Evolutionary conservation across 1,284 basidiomycete species (phyloP).

Genomic region (Volvariella surrecta): DNA sequence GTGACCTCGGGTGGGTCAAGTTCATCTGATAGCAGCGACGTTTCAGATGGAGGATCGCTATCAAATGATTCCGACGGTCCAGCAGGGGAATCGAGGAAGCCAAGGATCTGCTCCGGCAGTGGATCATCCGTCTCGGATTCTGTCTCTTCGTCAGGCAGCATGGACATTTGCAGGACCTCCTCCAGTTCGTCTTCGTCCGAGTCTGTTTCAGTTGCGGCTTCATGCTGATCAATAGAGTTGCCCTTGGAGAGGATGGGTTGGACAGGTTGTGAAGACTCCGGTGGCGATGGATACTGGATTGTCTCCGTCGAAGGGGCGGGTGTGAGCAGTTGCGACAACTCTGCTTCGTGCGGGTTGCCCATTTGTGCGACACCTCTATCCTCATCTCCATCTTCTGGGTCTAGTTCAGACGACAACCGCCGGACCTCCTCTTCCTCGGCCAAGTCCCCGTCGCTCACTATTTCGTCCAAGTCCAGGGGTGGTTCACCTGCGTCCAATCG

Average conservation of each 20-base stretch:
- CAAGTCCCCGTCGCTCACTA: constrained; percentile 6
- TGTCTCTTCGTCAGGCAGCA: constrained; percentile 13
- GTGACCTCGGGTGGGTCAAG: no score
- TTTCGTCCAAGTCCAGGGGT: constrained; percentile 3
- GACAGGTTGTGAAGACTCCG: no score
- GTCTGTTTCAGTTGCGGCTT: constrained; percentile 11
- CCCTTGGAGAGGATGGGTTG: no score
- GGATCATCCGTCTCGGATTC: not conserved
- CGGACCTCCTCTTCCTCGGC: constrained; percentile 12
- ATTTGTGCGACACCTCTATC: constrained; percentile 2
- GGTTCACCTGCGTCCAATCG: constrained; percentile 9
- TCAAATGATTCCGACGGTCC: no score
- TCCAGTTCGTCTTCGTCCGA: constrained; percentile 24
- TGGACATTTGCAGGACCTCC: constrained; percentile 29
- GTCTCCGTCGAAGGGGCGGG: not conserved
- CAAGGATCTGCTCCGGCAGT: no score
- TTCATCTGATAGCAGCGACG: no score
- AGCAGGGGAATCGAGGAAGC: no score
- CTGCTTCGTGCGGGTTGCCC: not conserved
- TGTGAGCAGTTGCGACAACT: not conserved
- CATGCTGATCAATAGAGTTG: no score
- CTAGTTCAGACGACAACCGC: constrained; percentile 10
- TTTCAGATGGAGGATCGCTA: no score
- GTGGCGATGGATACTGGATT: no score
- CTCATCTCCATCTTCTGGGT: constrained; percentile 6